Conservation (phyloP, 2,329 filamentous ascomycete genomes). For the Niveomyces coronatus region DNA sequence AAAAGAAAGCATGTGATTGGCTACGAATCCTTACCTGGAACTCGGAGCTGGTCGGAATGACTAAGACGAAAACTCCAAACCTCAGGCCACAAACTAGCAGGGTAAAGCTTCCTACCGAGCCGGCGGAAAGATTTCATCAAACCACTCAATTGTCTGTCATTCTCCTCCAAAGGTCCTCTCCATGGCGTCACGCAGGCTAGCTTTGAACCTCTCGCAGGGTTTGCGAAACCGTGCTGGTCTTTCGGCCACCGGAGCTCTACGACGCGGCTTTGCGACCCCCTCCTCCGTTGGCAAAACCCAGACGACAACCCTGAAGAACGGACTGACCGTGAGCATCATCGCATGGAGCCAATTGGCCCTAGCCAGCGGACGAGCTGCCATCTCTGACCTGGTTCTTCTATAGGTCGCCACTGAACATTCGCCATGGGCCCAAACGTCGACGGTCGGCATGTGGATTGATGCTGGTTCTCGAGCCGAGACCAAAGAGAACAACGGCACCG, state of each 20-base stretch:
- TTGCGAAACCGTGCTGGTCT: slow-evolving; percentile 80
- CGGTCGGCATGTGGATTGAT: slow-evolving; percentile 98
- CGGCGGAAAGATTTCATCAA: slow-evolving; percentile 41
- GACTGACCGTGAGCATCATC: slow-evolving; percentile 66
- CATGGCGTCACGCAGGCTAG: slow-evolving; percentile 97
- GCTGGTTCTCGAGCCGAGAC: slow-evolving; percentile 97
- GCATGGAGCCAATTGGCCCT: slow-evolving; percentile 28
- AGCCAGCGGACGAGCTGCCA: slow-evolving; percentile 13
- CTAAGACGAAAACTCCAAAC: slow-evolving; percentile 27
- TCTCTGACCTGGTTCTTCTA: slow-evolving; percentile 17
- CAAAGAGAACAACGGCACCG: slow-evolving; percentile 96
- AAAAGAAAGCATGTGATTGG: slow-evolving; percentile 24
- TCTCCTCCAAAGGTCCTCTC: slow-evolving; percentile 40
- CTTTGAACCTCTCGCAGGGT: slow-evolving; percentile 85
- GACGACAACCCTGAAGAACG: slow-evolving; percentile 93
- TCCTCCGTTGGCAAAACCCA: slow-evolving; percentile 75
- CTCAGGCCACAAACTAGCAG: slow-evolving; percentile 34
- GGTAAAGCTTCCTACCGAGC: slow-evolving; percentile 36
- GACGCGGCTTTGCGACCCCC: slow-evolving; percentile 84
- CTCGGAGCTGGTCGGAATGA: slow-evolving; percentile 34
- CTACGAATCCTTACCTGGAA: slow-evolving; percentile 17
- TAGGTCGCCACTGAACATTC: slow-evolving; percentile 98
- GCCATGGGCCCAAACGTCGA: slow-evolving; percentile 95
- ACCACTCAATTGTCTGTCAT: slow-evolving; percentile 43
- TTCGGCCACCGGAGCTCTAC: slow-evolving; percentile 65